These are phyloP conservation scores for Berkeleyomyces rouxiae DNA, from an alignment of 2,329 filamentous ascomycete genomes.

Conservation along the genomic window DNA sequence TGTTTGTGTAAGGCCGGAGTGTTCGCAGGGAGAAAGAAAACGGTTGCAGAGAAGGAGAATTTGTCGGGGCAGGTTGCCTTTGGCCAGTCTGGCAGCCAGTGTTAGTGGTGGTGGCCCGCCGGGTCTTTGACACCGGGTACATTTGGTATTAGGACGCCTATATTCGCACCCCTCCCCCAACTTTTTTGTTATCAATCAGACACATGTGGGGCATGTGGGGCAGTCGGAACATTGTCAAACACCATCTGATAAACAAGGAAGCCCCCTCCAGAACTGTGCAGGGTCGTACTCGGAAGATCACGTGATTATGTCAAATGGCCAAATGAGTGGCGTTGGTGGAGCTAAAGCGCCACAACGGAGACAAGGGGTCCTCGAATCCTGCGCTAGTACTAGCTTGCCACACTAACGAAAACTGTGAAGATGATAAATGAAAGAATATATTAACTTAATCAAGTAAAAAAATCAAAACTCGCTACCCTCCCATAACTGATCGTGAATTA, in stretches of 20 bases:
- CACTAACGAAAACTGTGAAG: neutral
- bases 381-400: neutral
- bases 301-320: too few species aligned
- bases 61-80: neutral
- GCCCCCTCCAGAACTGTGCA: neutral
- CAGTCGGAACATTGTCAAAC: neutral
- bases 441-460: too few species aligned
- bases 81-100: neutral
- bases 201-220: neutral
- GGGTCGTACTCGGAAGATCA: too few species aligned
- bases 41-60: neutral
- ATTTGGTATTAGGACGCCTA: neutral
- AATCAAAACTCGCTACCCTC: too few species aligned
- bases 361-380: neutral
- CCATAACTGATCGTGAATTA: too few species aligned
- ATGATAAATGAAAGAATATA: too few species aligned
- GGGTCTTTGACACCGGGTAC: neutral
- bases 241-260: neutral
- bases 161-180: neutral
- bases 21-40: neutral
- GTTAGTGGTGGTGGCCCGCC: neutral
- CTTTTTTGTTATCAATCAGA: neutral
- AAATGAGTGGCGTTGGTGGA: neutral
- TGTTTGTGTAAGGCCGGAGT: too few species aligned
- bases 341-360: neutral